Evolutionary conservation across 1,139 yeast species (phyloP).

Genomic region (Magnusiomyces ingens): DNA sequence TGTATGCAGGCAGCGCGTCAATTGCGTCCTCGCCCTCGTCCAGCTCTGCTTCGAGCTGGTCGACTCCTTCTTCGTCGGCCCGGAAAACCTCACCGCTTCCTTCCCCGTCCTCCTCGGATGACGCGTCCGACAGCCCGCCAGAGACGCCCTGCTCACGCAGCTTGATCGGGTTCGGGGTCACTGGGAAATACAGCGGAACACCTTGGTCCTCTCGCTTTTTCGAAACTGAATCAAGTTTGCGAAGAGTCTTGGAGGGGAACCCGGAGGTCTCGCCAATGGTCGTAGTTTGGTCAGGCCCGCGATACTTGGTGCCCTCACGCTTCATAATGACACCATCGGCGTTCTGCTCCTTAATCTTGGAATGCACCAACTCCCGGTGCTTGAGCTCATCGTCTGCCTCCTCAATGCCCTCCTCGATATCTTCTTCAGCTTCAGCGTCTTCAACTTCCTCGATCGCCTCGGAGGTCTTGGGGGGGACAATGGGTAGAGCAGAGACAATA

Average conservation of each 20-base stretch:
- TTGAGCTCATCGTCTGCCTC: constrained; percentile 14
- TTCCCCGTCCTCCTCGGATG: constrained; percentile 9
- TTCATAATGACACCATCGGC: constrained; percentile 12
- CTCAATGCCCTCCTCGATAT: constrained; percentile 14
- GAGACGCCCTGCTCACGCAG: constrained; percentile 8
- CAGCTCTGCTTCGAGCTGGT: constrained; percentile 7
- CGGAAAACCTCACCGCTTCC: constrained; percentile 1
- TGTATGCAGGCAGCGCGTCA: constrained; percentile 3
- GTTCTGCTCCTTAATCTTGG: constrained; percentile 9
- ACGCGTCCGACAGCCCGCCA: constrained; percentile 11
- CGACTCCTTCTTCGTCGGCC: too few relatives aligned
- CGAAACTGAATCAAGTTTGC: not conserved
- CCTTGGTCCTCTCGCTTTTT: not conserved
- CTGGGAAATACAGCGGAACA: constrained; percentile 14
- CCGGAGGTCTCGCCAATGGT: not conserved
- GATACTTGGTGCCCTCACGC: not conserved
- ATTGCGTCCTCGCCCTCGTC: constrained; percentile 3
- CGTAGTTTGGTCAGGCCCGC: not conserved
- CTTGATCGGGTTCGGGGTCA: constrained; percentile 15
- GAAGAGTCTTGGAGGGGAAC: too few relatives aligned
- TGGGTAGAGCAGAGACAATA: too few relatives aligned
- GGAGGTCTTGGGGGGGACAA: not conserved
- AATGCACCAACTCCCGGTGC: constrained; percentile 9
- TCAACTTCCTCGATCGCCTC: not conserved
- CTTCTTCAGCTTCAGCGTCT: constrained; percentile 4